These are phyloP conservation scores for Hyaloscypha finlandica DNA, from an alignment of 495 filamentous ascomycete genomes.

Conservation along the genomic window DNA sequence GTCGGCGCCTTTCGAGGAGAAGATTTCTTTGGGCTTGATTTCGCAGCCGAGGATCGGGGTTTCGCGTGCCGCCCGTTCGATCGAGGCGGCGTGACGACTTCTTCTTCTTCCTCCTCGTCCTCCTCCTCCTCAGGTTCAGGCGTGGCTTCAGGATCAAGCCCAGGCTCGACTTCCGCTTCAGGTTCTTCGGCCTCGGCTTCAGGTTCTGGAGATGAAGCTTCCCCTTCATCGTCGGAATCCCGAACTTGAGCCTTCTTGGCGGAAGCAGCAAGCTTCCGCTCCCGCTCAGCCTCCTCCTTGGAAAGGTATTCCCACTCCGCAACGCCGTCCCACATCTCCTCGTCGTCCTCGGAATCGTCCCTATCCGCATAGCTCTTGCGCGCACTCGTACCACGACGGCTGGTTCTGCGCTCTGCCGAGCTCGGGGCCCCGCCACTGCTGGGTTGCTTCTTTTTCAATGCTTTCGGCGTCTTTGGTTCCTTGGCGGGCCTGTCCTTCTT, in stretches of 20 bases:
- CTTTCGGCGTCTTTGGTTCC: constrained; percentile 39
- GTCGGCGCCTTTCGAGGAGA: neutral
- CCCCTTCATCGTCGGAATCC: neutral
- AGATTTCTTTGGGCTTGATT: constrained; percentile 7
- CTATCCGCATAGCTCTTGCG: constrained; percentile 48
- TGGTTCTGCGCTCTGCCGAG: constrained; percentile 50
- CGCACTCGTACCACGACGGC: constrained; percentile 47
- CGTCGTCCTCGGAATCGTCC: constrained; percentile 54
- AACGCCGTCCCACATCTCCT: constrained; percentile 59
- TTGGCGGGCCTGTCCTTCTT: constrained; percentile 30
- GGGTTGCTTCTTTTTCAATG: constrained; percentile 37
- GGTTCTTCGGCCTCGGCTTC: neutral
- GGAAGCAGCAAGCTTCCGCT: constrained; percentile 26
- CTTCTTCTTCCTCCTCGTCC: constrained; percentile 16
- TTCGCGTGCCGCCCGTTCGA: constrained; percentile 10
- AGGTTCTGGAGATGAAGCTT: too few species aligned
- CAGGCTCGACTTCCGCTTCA: neutral
- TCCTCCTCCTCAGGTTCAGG: constrained; percentile 1
- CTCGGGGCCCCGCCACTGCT: constrained; percentile 33
- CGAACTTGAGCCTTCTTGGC: constrained; percentile 23
- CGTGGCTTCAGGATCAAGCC: neutral
- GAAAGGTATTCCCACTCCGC: constrained; percentile 53
- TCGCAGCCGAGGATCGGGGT: neutral
- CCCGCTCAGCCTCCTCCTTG: constrained; percentile 23
- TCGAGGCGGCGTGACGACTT: constrained; percentile 10